Conservation (phyloP, 805 yeast genomes). For the Myxozyma udenii region DNA sequence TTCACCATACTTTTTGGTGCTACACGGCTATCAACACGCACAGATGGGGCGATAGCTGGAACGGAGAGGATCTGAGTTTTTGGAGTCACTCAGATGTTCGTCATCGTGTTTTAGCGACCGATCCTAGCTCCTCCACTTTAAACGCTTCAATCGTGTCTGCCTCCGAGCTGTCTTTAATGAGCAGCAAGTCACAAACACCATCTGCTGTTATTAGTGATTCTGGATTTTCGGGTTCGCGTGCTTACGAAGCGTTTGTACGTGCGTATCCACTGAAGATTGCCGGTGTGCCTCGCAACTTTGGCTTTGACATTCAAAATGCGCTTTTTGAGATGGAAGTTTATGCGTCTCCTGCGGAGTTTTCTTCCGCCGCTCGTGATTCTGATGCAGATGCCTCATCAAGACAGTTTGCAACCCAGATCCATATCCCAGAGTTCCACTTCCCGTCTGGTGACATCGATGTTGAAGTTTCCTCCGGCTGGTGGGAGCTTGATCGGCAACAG, state of each 20-base stretch:
- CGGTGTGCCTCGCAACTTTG: conserved; percentile 56
- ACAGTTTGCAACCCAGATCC: conserved; percentile 55
- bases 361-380: background rate
- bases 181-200: background rate
- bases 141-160: background rate
- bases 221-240: conserved; percentile 60
- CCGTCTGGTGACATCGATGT: conserved; percentile 49
- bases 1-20: conserved; percentile 83
- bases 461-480: conserved; percentile 54
- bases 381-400: conserved; percentile 15
- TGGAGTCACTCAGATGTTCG: conserved; percentile 50
- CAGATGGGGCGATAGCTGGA: conserved; percentile 88
- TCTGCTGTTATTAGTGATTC: background rate
- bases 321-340: conserved; percentile 46
- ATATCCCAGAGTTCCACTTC: conserved; percentile 72
- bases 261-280: conserved; percentile 67
- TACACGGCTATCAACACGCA: conserved; percentile 72
- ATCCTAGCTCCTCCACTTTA: background rate
- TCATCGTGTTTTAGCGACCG: background rate
- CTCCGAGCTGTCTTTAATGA: conserved; percentile 12
- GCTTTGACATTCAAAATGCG: conserved; percentile 54
- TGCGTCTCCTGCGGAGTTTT: conserved; percentile 2
- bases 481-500: conserved; percentile 49
- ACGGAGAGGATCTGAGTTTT: conserved; percentile 87
- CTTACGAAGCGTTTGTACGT: conserved; percentile 68